Evolutionary conservation across 1,284 basidiomycete species (phyloP).

Genomic region (Sanguinoderma infundibulare): DNA sequence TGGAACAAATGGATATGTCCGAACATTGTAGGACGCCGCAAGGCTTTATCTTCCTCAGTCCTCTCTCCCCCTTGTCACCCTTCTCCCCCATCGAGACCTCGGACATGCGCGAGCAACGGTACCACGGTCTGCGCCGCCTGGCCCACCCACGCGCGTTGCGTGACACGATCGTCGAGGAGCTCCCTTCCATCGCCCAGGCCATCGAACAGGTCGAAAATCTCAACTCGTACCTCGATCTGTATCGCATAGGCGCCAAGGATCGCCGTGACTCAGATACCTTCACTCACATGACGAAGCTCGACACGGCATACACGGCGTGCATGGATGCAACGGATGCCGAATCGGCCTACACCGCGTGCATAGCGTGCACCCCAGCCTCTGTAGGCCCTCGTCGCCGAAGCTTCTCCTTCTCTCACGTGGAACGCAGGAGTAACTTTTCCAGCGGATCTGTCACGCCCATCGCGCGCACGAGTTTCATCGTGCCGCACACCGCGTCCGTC

Average conservation of each 20-base stretch:
- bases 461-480: slow-evolving; percentile 16
- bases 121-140: slow-evolving; percentile 32
- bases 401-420: slow-evolving; percentile 28
- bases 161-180: slow-evolving; percentile 27
- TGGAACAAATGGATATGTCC: neutral
- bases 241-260: slow-evolving; percentile 24
- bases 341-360: slow-evolving; percentile 11
- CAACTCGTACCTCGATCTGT: slow-evolving; percentile 35
- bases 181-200: slow-evolving; percentile 30
- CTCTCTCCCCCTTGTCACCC: slow-evolving; percentile 22
- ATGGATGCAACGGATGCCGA: neutral
- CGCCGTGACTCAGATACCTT: neutral
- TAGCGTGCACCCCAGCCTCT: neutral
- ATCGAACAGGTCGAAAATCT: slow-evolving; percentile 24
- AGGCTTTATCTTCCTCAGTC: slow-evolving; percentile 20
- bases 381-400: slow-evolving; percentile 24
- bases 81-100: slow-evolving; percentile 26
- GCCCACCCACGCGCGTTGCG: slow-evolving; percentile 28
- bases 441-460: slow-evolving; percentile 3
- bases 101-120: slow-evolving; percentile 19
- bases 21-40: slow-evolving; percentile 1
- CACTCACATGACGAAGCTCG: neutral
- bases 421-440: slow-evolving; percentile 9
- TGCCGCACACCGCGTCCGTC: slow-evolving; percentile 7
- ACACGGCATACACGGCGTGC: slow-evolving; percentile 10